Base-by-base conservation (phyloP, 441 rosid genomes). In the Monsonia emarginata region DNA sequence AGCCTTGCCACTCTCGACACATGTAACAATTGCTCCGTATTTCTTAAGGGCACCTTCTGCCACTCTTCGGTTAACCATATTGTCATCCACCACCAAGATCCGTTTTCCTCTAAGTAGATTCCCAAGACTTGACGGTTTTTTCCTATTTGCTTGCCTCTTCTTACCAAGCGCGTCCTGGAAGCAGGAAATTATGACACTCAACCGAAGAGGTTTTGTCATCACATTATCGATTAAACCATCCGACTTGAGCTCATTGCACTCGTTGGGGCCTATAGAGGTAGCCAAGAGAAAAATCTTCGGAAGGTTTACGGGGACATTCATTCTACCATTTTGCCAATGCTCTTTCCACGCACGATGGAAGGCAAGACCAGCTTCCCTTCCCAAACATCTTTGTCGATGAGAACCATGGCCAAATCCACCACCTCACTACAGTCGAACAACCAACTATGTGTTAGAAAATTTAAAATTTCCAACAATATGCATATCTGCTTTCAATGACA, bases 21-120 rank as follows among this genome's bases (percentile, higher is more conserved):
- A 89, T 25, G 96, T 83, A 67, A 94, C 94, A 56, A 81, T 78
- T 34, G 97, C 98, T 79, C 89, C 88, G 72, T 83, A 88, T 75
- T 78, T 91, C 76, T 85, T 89, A 22, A 94, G 79, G 65, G 87
- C 85, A 28, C 95, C 97, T 82, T 94, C 96, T 11, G 98, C 98
- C 34, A 94, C 98, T 84, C 91, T 82, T 77, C 97, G 79, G 67
- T 94, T 94, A 46, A 91, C 95, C 69, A 44, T 69, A 74, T 94
- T 90, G 81, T 94, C 97, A 67, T 94, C 98, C 73, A 94, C 98
- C 74, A 94, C 97, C 72, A 90, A 83, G 74, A 94, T 86, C 65
- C 69, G 69, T 70, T 82, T 90, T 64, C 76, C 96, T 69, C 76
- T 76, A 1, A 94, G 78, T 52, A 94, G 77, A 66, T 67, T 77